Base-by-base conservation (phyloP, 495 filamentous ascomycete genomes). In the Podospora conica region DNA sequence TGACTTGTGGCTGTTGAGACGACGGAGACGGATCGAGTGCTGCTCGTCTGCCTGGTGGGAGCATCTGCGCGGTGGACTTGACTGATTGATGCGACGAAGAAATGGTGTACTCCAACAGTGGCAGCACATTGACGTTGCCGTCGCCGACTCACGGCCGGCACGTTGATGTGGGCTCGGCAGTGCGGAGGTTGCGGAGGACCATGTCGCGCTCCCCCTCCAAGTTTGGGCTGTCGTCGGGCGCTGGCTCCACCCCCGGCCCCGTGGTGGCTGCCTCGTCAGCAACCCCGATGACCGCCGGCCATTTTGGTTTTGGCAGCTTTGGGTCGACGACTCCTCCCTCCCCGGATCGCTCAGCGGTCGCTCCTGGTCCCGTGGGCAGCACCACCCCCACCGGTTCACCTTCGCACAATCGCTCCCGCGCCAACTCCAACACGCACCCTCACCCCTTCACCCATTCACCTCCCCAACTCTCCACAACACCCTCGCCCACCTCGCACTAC, bases 151-250 rank as follows among this genome's bases (percentile, higher is more conserved):
- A 91, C 68, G 85, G 88, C 64, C 88, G 91, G 69, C 87, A 89
- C 79, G 88, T 91, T 69, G 90, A 93, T 77, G 85, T 91, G 5
- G 87, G 85, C 69, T 86, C 90, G 23, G 86, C 90, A 18, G 88
- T 96, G 60, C 82, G 88, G 68, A 88, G 92, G 68, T 77, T 97
- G 54, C 85, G 92, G 54, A 89, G 92, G 68, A 96, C 93, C 22
- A 80, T 97, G 57, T 96, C 91, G 27, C 83, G 91, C 56, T 96
- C 92, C 10, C 93, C 92, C 10, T 96, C 93, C 9, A 96, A 92
- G 73, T 91, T 93, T 70, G 84, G 84, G 40, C 75, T 93, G 78
- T 53, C 53, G 22, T 20, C 55, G 53, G 33, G 63, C 64, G 23
- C 48, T 28, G 29, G 28, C 21, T 23, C 60, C 18, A 25, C 23